Percentiles rank a stretch among this genome's conserved stretches.
Conservation (phyloP, 495 filamentous ascomycete species). For the Annulohypoxylon stygium region DNA sequence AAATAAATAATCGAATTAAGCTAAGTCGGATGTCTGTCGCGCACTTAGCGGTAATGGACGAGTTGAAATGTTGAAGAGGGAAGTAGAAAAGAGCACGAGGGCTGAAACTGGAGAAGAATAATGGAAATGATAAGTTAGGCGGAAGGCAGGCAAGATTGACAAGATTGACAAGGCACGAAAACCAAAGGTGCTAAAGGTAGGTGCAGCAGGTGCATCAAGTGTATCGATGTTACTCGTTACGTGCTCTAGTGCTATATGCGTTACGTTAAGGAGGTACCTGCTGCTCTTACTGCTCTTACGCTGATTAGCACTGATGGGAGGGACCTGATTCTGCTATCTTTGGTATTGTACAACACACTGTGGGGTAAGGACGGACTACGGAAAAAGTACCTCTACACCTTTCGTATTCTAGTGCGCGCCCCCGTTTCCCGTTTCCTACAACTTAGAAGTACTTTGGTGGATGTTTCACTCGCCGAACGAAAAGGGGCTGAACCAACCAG, state of each 20-base stretch:
- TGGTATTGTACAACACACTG: slow-evolving; percentile 8
- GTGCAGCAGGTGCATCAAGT: neutral
- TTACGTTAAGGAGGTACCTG: slow-evolving; percentile 22
- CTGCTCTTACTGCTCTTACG: slow-evolving; percentile 1
- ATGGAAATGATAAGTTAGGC: slow-evolving; percentile 34
- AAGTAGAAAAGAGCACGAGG: slow-evolving; percentile 38
- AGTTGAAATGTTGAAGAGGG: slow-evolving; percentile 24
- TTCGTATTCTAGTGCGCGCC: slow-evolving; percentile 8
- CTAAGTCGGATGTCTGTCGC: slow-evolving; percentile 21
- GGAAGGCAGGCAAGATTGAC: slow-evolving; percentile 14
- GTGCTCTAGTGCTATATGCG: slow-evolving; percentile 8
- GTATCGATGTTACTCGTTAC: slow-evolving; percentile 17
- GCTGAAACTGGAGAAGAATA: slow-evolving; percentile 38
- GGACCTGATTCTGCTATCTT: slow-evolving; percentile 1
- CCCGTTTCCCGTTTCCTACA: neutral
- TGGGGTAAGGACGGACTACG: slow-evolving; percentile 15
- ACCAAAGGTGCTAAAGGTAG: slow-evolving; percentile 8
- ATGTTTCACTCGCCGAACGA: slow-evolving; percentile 3
- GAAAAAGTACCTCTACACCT: slow-evolving; percentile 12
- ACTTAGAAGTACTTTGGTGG: neutral
- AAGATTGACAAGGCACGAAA: slow-evolving; percentile 37
- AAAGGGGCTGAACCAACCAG: slow-evolving; percentile 7
- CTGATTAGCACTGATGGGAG: no score
- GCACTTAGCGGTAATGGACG: slow-evolving; percentile 21
- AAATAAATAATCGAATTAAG: slow-evolving; percentile 23